These are phyloP conservation scores for Trypanosoma congolense DNA, from an alignment of 208 protist genomes.

Conservation along the genomic window DNA sequence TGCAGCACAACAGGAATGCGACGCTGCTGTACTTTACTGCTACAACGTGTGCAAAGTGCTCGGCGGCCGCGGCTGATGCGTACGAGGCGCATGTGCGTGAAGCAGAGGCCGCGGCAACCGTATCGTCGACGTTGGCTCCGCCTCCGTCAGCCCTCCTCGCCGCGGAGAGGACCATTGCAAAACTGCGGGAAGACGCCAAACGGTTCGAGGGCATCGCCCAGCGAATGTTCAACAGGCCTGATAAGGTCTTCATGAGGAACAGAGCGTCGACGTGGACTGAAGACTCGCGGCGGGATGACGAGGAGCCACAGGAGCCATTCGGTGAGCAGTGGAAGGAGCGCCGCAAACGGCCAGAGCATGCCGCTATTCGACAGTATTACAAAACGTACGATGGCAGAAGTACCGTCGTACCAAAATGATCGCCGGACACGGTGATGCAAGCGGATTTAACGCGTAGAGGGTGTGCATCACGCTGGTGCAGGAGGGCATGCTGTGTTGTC, in stretches of 20 bases:
- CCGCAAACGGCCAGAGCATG: conserved; percentile 67
- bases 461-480: no score
- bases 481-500: no score
- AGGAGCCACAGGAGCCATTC: conserved; percentile 40
- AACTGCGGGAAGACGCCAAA: conserved; percentile 55
- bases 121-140: conserved; percentile 38
- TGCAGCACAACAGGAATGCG: conserved; percentile 34
- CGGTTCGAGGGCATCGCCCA: conserved; percentile 66
- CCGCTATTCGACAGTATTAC: conserved; percentile 43
- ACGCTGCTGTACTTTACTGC: conserved; percentile 70
- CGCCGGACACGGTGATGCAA: not conserved
- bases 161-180: conserved; percentile 53
- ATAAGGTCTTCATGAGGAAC: conserved; percentile 65
- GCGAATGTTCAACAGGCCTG: conserved; percentile 56
- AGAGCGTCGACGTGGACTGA: conserved; percentile 34
- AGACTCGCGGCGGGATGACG: conserved; percentile 40
- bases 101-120: conserved; percentile 22
- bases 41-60: conserved; percentile 46
- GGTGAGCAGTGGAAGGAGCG: conserved; percentile 44
- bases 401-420: conserved; percentile 29
- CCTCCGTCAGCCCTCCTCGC: conserved; percentile 50
- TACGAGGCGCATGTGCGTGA: conserved; percentile 54
- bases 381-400: conserved; percentile 26
- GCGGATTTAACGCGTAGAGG: no score
- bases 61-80: conserved; percentile 39